Evolutionary conservation across 2,329 filamentous ascomycete species (phyloP), one percentile per base, ranked within the genome.

Genomic region (Phialophora expanda): DNA sequence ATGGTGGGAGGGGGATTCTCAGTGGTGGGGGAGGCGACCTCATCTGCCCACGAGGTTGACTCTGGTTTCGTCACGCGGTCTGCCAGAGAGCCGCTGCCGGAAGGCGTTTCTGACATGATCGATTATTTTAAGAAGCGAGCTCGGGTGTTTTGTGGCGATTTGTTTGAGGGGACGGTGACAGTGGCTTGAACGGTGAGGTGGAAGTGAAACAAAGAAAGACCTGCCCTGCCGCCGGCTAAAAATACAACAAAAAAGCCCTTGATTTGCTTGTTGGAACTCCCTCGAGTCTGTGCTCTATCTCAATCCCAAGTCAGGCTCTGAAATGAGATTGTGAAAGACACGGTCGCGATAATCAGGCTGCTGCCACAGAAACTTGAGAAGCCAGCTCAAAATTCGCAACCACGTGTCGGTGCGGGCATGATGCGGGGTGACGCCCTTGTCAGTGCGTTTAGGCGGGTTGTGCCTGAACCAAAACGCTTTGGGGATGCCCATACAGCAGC

Each of bases 31-130:
- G 72, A 72, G 66, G 72, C 69, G 30, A 79, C 75, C 66, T 81
- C 79, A 69, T 82, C 78, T 53, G 78, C 78, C 78, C 79, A 81
- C 38, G 77, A 79, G 22, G 62, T 59, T 20, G 75, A 54, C 56
- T 79, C 77, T 26, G 80, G 77, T 64, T 79, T 78, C 46, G 81
- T 78, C 68, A 84, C 79, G 65, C 83, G 82, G 68, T 82, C 81
- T 24, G 77, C 81, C 57, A 85, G 76, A 34, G 81, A 81, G 46
- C 76, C 76, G 56, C 73, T 74, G n/a, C 72, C 66, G 48, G 74
- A 67, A 26, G 78, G 50, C 69, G 62, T 73, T 22, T 78, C 75
- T 20, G 80, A 74, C 80, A 82, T 82, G 14, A 53, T 72, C 57
- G 61, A 56, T 28, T 51, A 48, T 58, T 66, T 66, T 66, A 57